These are phyloP conservation scores for Hylodesmum podocarpum DNA, from an alignment of 306 rosid species.

Conservation along the genomic window DNA sequence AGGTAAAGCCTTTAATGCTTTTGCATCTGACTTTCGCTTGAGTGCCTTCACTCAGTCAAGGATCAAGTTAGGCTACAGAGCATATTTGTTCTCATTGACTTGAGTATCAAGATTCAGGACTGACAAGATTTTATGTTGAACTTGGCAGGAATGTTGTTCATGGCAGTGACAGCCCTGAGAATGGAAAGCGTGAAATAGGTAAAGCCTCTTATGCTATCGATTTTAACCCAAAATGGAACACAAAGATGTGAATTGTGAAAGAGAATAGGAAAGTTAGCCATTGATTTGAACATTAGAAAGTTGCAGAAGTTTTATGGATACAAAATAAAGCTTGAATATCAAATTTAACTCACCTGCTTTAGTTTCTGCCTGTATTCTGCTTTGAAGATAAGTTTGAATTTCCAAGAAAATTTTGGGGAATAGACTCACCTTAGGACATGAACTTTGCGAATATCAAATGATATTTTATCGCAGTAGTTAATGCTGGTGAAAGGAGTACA, in stretches of 20 bases:
- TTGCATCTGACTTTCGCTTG: conserved; percentile 19
- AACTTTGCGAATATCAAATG: conserved; percentile 7
- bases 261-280: not conserved
- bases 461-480: not conserved
- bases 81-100: conserved; percentile 2
- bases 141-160: conserved; percentile 84
- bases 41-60: not conserved
- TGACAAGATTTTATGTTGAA: conserved; percentile 30
- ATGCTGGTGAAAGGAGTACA: not conserved
- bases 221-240: conserved; percentile 6
- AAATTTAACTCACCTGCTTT: not conserved
- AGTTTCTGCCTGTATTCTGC: not conserved
- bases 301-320: not conserved
- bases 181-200: conserved; percentile 94
- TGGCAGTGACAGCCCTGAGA: conserved; percentile 99
- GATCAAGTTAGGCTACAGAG: not conserved
- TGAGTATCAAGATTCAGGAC: conserved; percentile 1
- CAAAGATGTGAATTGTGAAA: not conserved
- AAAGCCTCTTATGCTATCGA: conserved; percentile 8
- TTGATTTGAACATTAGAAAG: not conserved
- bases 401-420: not conserved
- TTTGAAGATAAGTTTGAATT: conserved; percentile 13
- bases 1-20: conserved; percentile 52
- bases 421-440: not conserved
- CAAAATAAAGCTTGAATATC: not conserved